Percentiles rank a stretch among this genome's conserved stretches.
Conservation (phyloP, 352 stramenopile genomes). For the Globisporangium barbulae region DNA sequence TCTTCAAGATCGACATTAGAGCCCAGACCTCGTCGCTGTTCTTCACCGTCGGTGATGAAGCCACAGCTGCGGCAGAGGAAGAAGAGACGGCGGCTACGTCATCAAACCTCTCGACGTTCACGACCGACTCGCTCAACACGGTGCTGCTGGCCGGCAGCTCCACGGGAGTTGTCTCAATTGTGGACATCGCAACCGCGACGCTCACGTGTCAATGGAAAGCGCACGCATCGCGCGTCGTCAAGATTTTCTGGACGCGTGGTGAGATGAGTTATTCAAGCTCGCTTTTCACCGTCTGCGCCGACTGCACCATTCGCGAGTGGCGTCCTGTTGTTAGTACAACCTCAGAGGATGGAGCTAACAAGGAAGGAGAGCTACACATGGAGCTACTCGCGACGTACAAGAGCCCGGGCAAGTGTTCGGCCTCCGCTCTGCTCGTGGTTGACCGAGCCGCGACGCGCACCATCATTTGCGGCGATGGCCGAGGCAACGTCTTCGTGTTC, state of each 20-base stretch:
- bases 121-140: slow-evolving; percentile 27
- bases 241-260: slow-evolving; percentile 53
- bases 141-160: slow-evolving; percentile 59
- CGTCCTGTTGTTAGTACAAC: slow-evolving; percentile 14
- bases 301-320: slow-evolving; percentile 67
- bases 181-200: slow-evolving; percentile 35
- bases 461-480: slow-evolving; percentile 68
- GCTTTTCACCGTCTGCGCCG: slow-evolving; percentile 59
- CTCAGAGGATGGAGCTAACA: neutral
- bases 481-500: slow-evolving; percentile 71
- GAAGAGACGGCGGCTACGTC: neutral
- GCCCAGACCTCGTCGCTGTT: slow-evolving; percentile 31
- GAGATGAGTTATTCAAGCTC: slow-evolving; percentile 13
- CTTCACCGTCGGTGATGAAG: slow-evolving; percentile 18
- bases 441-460: slow-evolving; percentile 40
- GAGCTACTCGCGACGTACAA: slow-evolving; percentile 44
- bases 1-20: slow-evolving; percentile 45
- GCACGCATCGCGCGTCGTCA: slow-evolving; percentile 61
- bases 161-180: slow-evolving; percentile 40
- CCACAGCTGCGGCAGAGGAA: neutral
- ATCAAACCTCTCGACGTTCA: slow-evolving; percentile 38
- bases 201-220: slow-evolving; percentile 44
- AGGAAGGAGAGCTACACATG: slow-evolving; percentile 11
- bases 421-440: slow-evolving; percentile 45
- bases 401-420: slow-evolving; percentile 58